Conservation (phyloP, 2,329 filamentous ascomycete species). For the Cylindrodendrum hubeiense region DNA sequence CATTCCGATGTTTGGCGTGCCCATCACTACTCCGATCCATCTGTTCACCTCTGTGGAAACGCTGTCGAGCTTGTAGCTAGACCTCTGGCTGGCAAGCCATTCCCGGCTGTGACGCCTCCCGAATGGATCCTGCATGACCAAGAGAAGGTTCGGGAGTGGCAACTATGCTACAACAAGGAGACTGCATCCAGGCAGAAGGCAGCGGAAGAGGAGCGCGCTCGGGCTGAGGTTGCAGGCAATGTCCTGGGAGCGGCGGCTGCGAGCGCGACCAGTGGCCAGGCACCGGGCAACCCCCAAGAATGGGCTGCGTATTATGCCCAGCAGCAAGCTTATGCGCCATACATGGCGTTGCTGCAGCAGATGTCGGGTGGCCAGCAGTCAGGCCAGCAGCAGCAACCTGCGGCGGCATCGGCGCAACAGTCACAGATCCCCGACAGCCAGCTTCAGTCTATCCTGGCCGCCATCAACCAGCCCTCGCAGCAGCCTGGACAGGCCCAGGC, state of each 20-base stretch:
- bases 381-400: conserved; percentile 27
- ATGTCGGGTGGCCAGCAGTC: conserved; percentile 51
- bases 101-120: conserved; percentile 64
- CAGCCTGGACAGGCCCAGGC: conserved; percentile 37
- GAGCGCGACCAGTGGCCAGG: conserved; percentile 32
- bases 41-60: conserved; percentile 57
- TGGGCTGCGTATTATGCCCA: conserved; percentile 58
- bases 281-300: conserved; percentile 46
- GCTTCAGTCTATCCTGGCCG: conserved; percentile 59
- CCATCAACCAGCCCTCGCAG: conserved; percentile 54
- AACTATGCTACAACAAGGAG: conserved; percentile 61
- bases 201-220: conserved; percentile 53
- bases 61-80: conserved; percentile 58
- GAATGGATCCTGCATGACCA: conserved; percentile 62
- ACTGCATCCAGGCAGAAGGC: conserved; percentile 53
- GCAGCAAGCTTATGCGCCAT: conserved; percentile 56
- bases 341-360: conserved; percentile 57
- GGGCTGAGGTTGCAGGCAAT: conserved; percentile 49
- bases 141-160: conserved; percentile 65
- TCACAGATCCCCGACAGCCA: conserved; percentile 52
- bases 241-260: conserved; percentile 42
- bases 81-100: conserved; percentile 59
- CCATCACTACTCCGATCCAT: conserved; percentile 57
- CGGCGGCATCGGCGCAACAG: conserved; percentile 28
- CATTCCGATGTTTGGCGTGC: conserved; percentile 48